Conservation (phyloP, 345 rosid species). For the Eucalyptus cloeziana region DNA sequence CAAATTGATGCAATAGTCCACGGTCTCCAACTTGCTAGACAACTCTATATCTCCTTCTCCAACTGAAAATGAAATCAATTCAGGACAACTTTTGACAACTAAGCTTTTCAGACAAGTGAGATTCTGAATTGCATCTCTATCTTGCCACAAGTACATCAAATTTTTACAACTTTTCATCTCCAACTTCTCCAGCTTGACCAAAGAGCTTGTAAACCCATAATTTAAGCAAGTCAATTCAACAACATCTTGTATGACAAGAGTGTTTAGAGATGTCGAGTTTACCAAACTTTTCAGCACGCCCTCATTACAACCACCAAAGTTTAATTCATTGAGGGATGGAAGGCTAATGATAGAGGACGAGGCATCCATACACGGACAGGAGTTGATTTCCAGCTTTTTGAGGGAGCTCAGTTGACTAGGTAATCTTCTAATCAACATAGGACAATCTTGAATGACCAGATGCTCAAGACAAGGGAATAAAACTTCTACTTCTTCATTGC, state of each 20-base stretch:
- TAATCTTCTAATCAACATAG: background rate
- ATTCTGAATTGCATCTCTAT: accelerated
- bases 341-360: background rate
- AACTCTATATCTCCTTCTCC: background rate
- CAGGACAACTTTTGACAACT: accelerated
- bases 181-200: background rate
- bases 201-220: background rate
- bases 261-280: accelerated
- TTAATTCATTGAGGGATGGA: background rate
- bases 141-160: background rate
- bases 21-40: accelerated
- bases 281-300: background rate
- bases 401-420: background rate
- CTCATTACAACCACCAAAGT: accelerated
- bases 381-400: accelerated
- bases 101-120: background rate
- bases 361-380: accelerated
- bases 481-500: background rate
- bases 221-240: accelerated
- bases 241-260: accelerated
- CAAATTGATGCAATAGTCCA: background rate
- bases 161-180: background rate
- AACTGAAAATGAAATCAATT: too few relatives aligned
- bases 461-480: background rate
- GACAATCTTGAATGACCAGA: accelerated